phyloP scores from a whole-genome alignment of 257 asterid species.

The Solanum rostratum region DNA sequence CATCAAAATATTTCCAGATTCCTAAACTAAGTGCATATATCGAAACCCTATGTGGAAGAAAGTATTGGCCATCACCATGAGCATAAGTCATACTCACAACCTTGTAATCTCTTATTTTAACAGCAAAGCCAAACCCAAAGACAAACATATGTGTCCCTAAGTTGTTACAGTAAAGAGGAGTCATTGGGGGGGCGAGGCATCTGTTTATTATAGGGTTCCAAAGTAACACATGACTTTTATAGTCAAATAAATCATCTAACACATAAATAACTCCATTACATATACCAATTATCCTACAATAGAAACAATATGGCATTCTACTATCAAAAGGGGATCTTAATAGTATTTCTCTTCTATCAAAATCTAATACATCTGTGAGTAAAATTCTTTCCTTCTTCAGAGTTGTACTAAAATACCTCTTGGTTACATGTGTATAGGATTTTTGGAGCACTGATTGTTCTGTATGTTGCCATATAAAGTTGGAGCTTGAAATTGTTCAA shows the following conservation, averaged over 20 bases:
- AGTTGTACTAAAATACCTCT: neutral
- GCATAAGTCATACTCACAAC: conserved; percentile 3
- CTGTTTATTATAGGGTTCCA: no score
- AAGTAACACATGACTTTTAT: no score
- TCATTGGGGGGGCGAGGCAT: no score
- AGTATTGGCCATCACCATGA: neutral
- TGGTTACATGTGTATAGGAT: neutral
- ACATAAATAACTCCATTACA: conserved; percentile 23
- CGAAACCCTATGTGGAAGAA: conserved; percentile 4
- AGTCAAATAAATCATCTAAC: conserved; percentile 17
- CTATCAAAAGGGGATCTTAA: neutral
- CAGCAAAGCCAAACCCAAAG: conserved; percentile 1
- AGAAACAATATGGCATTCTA: neutral
- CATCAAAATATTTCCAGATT: neutral
- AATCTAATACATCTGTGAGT: neutral
- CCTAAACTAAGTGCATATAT: neutral
- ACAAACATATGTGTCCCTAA: neutral
- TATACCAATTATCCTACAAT: conserved; percentile 13
- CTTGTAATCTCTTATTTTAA: conserved; percentile 1
- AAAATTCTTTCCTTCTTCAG: neutral
- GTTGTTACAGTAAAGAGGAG: neutral
- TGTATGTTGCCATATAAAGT: neutral
- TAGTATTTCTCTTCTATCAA: neutral
- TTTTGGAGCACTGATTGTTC: neutral
- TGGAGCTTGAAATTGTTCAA: neutral